A percentile compares a stretch with the other conserved stretches of the same genome.
Conservation (phyloP, 1,139 yeast genomes). For the Zygosaccharomyces pseudobailii region DNA sequence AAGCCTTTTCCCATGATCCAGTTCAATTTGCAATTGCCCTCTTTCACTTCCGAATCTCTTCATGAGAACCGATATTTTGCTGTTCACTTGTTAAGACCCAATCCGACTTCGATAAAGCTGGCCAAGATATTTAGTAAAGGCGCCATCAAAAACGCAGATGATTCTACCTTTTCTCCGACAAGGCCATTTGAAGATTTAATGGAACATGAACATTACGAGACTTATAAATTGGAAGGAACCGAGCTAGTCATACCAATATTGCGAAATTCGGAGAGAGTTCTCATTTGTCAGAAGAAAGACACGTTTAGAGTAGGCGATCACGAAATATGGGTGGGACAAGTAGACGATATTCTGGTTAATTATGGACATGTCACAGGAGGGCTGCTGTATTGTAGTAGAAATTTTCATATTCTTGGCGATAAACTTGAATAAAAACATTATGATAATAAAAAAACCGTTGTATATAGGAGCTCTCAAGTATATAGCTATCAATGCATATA, state of each 20-base stretch:
- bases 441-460: slow-evolving; percentile 11
- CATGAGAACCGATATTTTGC: slow-evolving; percentile 57
- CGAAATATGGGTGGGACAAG: slow-evolving; percentile 81
- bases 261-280: slow-evolving; percentile 52
- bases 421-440: slow-evolving; percentile 23
- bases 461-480: background rate
- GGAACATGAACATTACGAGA: slow-evolving; percentile 30
- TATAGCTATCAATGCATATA: background rate
- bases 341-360: slow-evolving; percentile 45
- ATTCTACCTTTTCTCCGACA: slow-evolving; percentile 25
- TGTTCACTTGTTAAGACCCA: slow-evolving; percentile 69
- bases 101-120: slow-evolving; percentile 44
- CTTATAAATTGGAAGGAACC: slow-evolving; percentile 16
- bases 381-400: slow-evolving; percentile 57
- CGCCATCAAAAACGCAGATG: slow-evolving; percentile 25
- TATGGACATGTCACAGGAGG: slow-evolving; percentile 49
- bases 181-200: slow-evolving; percentile 43
- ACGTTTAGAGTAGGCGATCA: slow-evolving; percentile 68
- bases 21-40: slow-evolving; percentile 79
- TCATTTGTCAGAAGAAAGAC: slow-evolving; percentile 56
- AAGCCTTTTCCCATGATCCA: slow-evolving; percentile 70
- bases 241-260: slow-evolving; percentile 51
- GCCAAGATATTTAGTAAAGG: slow-evolving; percentile 64
- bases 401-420: slow-evolving; percentile 54
- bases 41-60: slow-evolving; percentile 63